These are phyloP conservation scores for Sechiopsis laciniata DNA, from an alignment of 306 rosid species.

Conservation along the genomic window DNA sequence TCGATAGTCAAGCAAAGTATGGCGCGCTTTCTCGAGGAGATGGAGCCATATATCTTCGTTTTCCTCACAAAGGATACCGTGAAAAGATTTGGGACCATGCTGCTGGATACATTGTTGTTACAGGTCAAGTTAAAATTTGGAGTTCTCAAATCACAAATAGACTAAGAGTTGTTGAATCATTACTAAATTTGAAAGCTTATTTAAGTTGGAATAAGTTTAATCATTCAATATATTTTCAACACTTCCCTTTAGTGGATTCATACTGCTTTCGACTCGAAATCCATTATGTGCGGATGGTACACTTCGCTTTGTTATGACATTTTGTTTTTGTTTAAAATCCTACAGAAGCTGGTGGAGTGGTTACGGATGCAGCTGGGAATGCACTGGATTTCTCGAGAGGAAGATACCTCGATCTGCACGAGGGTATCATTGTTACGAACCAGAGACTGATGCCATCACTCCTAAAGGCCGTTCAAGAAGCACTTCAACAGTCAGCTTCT, in stretches of 20 bases:
- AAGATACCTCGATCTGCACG: slow-evolving; percentile 61
- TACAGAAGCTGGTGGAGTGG: slow-evolving; percentile 89
- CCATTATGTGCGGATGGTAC: not conserved
- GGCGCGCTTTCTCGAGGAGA: slow-evolving; percentile 97
- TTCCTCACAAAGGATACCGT: slow-evolving; percentile 78
- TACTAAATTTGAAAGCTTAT: not conserved
- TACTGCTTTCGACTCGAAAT: not conserved
- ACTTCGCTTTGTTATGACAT: slow-evolving; percentile 1
- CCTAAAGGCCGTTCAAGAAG: slow-evolving; percentile 68
- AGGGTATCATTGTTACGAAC: slow-evolving; percentile 82
- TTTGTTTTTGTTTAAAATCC: slow-evolving; percentile 14
- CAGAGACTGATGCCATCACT: slow-evolving; percentile 84
- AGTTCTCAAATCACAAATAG: not conserved
- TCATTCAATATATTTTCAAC: not conserved
- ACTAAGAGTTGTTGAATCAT: not conserved
- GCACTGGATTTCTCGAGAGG: slow-evolving; percentile 86
- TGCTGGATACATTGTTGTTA: slow-evolving; percentile 89
- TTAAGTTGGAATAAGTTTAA: not conserved
- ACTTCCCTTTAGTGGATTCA: not conserved
- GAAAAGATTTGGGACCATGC: slow-evolving; percentile 99
- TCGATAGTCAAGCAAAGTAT: slow-evolving; percentile 94
- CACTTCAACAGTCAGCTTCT: slow-evolving; percentile 54
- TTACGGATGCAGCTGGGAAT: slow-evolving; percentile 73
- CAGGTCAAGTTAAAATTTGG: slow-evolving; percentile 35
- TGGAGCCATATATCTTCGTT: slow-evolving; percentile 88